Base-by-base conservation (phyloP, 1,139 yeast genomes). In the Zygosaccharomyces pseudobailii region DNA sequence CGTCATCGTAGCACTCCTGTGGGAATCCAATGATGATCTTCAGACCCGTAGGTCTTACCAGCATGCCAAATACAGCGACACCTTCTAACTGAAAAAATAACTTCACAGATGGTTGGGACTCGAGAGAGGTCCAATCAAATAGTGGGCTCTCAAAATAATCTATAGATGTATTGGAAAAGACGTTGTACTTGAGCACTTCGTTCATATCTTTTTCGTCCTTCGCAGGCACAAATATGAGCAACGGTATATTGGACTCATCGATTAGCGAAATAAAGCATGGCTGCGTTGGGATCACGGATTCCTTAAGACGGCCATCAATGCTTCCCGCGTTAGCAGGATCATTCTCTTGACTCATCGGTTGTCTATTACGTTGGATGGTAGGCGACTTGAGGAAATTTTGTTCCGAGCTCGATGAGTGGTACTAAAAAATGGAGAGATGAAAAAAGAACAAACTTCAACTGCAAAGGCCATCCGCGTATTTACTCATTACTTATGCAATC, bases 61-160 rank as follows among this genome's bases (percentile, higher is more conserved):
- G 46, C 52, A 55, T 54, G 1, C 65, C 68, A 49, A 55, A 65
- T 0, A 63, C 66, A 6, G 55, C 43, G 1, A 55, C 53, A 3
- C 59, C 61, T 42, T 63, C 67, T 8, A 63, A 36, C 37, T 61
- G 56, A 42, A 63, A 63, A 24, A 64, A 43, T 27, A 47, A 43
- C 25, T 58, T 57, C 6, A 62, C 51, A n/a, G 52, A 49, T 1
- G 54, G 49, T 20, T 43, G 42, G 7, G 46, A 37, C 13, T 54
- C 55, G 9, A 40, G 28, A 22, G 49, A 43, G 4, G 45, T 36
- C 59, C 62, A 59, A 8, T 56, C 53, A 30, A 56, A 58, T 31
- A 62, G 45, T 24, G 53, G 50, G 47, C 64, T 62, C n/a, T 57
- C 61, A 40, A 65, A 63, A 41, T 62, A 63, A 33, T 65, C 68